phyloP scores from a whole-genome alignment of 2,329 filamentous ascomycete genomes.

The Trichoderma citrinoviride region DNA sequence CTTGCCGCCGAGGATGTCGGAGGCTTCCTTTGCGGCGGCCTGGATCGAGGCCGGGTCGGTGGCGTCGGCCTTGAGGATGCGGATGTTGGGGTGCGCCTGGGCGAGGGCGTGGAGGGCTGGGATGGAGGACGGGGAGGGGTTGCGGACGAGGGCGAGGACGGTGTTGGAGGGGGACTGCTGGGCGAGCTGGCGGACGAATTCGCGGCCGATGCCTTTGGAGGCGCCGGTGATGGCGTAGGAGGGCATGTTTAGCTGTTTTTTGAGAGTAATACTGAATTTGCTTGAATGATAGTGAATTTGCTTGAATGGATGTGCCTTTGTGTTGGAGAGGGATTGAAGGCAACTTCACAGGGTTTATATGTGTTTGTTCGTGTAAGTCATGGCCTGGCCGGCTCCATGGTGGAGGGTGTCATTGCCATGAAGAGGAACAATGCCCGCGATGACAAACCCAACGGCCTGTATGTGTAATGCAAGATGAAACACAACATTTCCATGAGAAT shows the following conservation, averaged over 20 bases:
- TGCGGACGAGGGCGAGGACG: conserved; percentile 41
- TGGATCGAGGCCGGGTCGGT: conserved; percentile 34
- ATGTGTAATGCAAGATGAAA: background rate
- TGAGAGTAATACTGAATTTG: background rate
- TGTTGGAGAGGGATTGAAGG: background rate
- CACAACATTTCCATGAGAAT: no score
- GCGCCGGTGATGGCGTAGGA: conserved; percentile 24
- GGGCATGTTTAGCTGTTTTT: no score
- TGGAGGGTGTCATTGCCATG: background rate
- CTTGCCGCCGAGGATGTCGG: conserved; percentile 36
- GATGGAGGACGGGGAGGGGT: conserved; percentile 29
- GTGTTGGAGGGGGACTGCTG: conserved; percentile 33
- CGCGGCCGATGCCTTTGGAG: conserved; percentile 26
- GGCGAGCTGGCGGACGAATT: conserved; percentile 34
- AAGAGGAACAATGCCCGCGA: background rate
- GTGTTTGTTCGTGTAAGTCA: conserved; percentile 3
- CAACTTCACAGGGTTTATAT: background rate
- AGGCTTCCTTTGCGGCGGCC: conserved; percentile 33
- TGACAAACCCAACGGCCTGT: background rate
- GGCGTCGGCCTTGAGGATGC: conserved; percentile 39
- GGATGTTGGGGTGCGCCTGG: conserved; percentile 33
- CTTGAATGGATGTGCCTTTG: background rate
- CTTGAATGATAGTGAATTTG: background rate
- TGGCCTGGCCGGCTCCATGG: background rate
- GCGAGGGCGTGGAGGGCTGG: conserved; percentile 31